These are phyloP conservation scores for Coprinopsis cinerea DNA, from an alignment of 768 basidiomycete genomes.

Conservation along the genomic window DNA sequence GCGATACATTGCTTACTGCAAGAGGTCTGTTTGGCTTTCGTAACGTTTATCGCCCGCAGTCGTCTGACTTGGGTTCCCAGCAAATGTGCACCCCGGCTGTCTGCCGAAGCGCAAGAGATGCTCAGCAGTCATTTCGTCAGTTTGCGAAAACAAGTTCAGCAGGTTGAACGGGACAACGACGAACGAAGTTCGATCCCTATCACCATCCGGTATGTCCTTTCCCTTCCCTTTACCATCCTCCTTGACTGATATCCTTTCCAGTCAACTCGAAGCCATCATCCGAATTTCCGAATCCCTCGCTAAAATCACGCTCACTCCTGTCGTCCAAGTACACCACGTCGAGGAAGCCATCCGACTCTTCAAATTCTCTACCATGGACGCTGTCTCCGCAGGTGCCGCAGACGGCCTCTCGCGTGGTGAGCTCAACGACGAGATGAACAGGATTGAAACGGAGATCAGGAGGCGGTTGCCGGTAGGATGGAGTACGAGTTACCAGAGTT, in stretches of 20 bases:
- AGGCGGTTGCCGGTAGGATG: slow-evolving; percentile 87
- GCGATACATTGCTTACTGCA: slow-evolving; percentile 93
- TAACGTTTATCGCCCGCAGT: background rate
- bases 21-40: slow-evolving; percentile 50
- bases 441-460: slow-evolving; percentile 83
- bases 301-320: slow-evolving; percentile 83
- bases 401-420: slow-evolving; percentile 91
- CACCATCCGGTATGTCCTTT: slow-evolving; percentile 73
- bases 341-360: slow-evolving; percentile 97
- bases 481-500: slow-evolving; percentile 93
- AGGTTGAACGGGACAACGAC: slow-evolving; percentile 94
- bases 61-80: slow-evolving; percentile 31
- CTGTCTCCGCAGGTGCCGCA: slow-evolving; percentile 88
- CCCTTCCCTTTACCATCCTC: background rate
- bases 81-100: slow-evolving; percentile 94
- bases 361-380: slow-evolving; percentile 99
- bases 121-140: slow-evolving; percentile 93
- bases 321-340: slow-evolving; percentile 89
- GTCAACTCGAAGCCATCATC: slow-evolving; percentile 97
- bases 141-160: slow-evolving; percentile 88
- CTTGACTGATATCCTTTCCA: slow-evolving; percentile 18
- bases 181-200: slow-evolving; percentile 98
- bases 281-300: slow-evolving; percentile 97
- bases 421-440: slow-evolving; percentile 87
- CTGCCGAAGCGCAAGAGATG: slow-evolving; percentile 93